Percentiles rank a stretch among this genome's conserved stretches.
Evolutionary conservation across 2,329 filamentous ascomycete genomes (phyloP).

Genomic region (Penicillium sp.): DNA sequence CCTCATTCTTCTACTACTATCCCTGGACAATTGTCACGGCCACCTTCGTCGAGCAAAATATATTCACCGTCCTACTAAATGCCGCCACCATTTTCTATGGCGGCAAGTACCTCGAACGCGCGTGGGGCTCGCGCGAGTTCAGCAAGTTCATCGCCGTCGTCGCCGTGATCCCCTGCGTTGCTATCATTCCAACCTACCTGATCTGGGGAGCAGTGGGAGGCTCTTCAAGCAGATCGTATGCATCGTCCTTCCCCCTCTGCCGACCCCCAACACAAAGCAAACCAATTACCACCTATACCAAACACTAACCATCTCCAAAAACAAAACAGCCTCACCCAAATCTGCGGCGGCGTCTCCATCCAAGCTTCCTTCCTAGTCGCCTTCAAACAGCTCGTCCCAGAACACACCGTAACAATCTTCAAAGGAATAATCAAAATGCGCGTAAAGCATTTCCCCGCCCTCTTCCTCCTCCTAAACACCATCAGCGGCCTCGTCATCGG

Average conservation of each 20-base stretch:
- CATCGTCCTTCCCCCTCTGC: neutral
- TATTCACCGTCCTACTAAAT: constrained; percentile 79
- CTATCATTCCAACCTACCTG: constrained; percentile 71
- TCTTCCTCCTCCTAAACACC: constrained; percentile 69
- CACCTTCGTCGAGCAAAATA: constrained; percentile 86
- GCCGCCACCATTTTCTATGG: constrained; percentile 82
- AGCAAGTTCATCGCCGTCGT: constrained; percentile 82
- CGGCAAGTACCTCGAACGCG: constrained; percentile 89
- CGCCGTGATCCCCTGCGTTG: constrained; percentile 73
- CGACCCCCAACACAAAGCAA: neutral
- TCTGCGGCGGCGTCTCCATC: constrained; percentile 83
- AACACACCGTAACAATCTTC: constrained; percentile 94
- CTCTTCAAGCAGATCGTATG: constrained; percentile 38
- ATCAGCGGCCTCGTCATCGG: constrained; percentile 63
- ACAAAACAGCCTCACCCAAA: constrained; percentile 64
- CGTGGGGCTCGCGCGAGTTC: constrained; percentile 90
- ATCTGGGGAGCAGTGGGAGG: constrained; percentile 65
- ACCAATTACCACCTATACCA: neutral
- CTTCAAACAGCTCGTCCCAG: constrained; percentile 95
- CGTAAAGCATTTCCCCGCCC: constrained; percentile 76
- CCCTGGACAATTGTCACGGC: constrained; percentile 90
- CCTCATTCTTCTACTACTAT: constrained; percentile 77
- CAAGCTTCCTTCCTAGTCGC: constrained; percentile 94
- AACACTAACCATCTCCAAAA: constrained; percentile 21
- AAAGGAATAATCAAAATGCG: constrained; percentile 84